Conservation (phyloP, 169 alveolate genomes). For the Cyclospora cayetanensis region DNA sequence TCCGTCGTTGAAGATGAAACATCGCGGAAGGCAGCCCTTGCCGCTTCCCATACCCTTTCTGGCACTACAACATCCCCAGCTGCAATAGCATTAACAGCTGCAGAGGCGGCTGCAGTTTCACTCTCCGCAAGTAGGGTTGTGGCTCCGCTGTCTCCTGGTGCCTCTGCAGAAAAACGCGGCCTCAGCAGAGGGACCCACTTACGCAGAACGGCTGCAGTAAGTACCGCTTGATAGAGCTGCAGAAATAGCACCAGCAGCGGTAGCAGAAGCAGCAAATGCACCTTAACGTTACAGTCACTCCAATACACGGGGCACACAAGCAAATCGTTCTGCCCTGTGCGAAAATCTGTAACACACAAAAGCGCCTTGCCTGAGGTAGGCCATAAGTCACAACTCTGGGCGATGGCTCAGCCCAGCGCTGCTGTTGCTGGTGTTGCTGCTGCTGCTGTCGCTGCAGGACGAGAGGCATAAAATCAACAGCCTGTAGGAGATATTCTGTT, state of each 20-base stretch:
- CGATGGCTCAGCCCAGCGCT: neutral
- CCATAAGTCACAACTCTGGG: neutral
- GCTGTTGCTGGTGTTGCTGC: conserved; percentile 23
- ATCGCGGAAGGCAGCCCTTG: conserved; percentile 5
- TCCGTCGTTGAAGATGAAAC: conserved; percentile 38
- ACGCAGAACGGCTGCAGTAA: conserved; percentile 16
- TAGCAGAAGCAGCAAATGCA: neutral
- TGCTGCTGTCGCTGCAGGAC: conserved; percentile 27
- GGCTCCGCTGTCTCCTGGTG: neutral
- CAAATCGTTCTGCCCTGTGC: neutral
- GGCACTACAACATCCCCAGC: neutral
- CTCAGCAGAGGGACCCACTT: neutral
- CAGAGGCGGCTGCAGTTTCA: neutral
- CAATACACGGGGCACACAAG: neutral
- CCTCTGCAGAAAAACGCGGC: neutral
- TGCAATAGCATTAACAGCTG: conserved; percentile 25
- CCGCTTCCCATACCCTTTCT: neutral
- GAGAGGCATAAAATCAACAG: conserved; percentile 8
- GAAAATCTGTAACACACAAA: neutral
- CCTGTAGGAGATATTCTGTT: neutral
- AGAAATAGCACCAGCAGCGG: conserved; percentile 33
- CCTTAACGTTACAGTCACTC: neutral
- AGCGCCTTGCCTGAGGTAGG: neutral
- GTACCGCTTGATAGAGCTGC: neutral
- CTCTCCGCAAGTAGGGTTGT: neutral